phyloP scores from a whole-genome alignment of 164 flowering plant genomes.

The Aristolochia californica region DNA sequence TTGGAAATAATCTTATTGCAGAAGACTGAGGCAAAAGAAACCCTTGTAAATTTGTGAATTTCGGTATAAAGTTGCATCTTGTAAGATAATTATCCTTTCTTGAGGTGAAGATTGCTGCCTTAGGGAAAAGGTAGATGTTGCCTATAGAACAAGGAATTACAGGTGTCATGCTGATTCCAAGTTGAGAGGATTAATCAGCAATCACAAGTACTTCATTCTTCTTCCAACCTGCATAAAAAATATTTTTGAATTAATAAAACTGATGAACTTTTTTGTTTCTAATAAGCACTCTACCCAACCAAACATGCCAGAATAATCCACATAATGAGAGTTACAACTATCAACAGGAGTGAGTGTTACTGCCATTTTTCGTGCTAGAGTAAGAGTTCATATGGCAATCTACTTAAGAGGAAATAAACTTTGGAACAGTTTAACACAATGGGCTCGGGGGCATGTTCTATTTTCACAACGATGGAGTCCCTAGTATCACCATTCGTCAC shows the following conservation, averaged over 20 bases:
- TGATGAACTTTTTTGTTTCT: background rate
- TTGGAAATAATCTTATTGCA: conserved; percentile 39
- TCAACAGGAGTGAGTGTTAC: no score
- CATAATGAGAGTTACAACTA: no score
- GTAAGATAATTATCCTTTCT: conserved; percentile 28
- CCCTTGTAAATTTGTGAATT: conserved; percentile 25
- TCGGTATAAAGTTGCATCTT: conserved; percentile 26
- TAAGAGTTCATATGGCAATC: no score
- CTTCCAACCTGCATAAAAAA: background rate
- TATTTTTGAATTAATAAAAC: background rate
- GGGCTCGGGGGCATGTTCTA: no score
- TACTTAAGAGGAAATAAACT: no score
- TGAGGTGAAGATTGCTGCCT: conserved; percentile 26
- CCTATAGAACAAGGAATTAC: conserved; percentile 53
- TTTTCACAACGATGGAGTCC: no score
- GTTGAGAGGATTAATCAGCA: conserved; percentile 7
- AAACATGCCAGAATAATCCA: background rate
- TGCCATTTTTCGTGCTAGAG: no score
- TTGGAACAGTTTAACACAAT: no score
- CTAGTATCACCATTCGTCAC: no score
- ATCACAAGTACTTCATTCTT: conserved; percentile 12
- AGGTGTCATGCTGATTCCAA: conserved; percentile 46
- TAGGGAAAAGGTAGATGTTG: conserved; percentile 39
- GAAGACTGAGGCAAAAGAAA: conserved; percentile 31
- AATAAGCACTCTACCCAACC: background rate